Evolutionary conservation across 768 basidiomycete species (phyloP).

Genomic region (Hortiboletus flavorubellus): DNA sequence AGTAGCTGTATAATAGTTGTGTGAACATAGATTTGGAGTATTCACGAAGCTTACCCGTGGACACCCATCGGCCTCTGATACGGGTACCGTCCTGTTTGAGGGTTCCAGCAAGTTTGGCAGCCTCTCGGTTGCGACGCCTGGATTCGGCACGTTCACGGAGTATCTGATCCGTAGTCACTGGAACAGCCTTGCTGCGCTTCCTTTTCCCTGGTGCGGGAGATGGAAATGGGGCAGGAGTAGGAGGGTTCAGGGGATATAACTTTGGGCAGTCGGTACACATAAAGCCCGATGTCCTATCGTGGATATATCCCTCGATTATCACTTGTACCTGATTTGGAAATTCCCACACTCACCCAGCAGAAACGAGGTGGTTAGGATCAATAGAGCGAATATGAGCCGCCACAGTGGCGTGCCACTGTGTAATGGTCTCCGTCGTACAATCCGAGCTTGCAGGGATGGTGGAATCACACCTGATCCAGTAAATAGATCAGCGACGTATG

Average conservation of each 20-base stretch:
- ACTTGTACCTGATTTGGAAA: not conserved
- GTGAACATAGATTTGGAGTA: not conserved
- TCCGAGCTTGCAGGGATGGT: conserved; percentile 38
- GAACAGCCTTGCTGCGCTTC: conserved; percentile 36
- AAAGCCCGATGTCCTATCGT: conserved; percentile 51
- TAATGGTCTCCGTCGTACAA: conserved; percentile 53
- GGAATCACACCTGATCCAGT: conserved; percentile 50
- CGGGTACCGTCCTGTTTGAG: conserved; percentile 39
- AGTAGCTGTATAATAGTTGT: conserved; percentile 35
- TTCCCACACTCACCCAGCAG: conserved; percentile 48
- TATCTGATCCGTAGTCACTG: conserved; percentile 46
- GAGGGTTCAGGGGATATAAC: conserved; percentile 40
- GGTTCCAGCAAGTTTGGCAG: conserved; percentile 34
- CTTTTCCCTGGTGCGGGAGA: conserved; percentile 39
- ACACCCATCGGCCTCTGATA: conserved; percentile 59
- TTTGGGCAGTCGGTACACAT: conserved; percentile 56
- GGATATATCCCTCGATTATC: not conserved
- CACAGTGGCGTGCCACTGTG: conserved; percentile 51
- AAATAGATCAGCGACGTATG: not conserved
- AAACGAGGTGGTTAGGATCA: conserved; percentile 64
- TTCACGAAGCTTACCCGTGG: conserved; percentile 41
- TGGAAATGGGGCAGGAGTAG: conserved; percentile 36
- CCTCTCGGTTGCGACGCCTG: conserved; percentile 42
- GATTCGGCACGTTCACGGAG: conserved; percentile 47
- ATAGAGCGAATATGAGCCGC: conserved; percentile 42